Evolutionary conservation across 2,329 filamentous ascomycete genomes (phyloP), one percentile per base, ranked within the genome.

Genomic region (Fusarium decemcellulare): DNA sequence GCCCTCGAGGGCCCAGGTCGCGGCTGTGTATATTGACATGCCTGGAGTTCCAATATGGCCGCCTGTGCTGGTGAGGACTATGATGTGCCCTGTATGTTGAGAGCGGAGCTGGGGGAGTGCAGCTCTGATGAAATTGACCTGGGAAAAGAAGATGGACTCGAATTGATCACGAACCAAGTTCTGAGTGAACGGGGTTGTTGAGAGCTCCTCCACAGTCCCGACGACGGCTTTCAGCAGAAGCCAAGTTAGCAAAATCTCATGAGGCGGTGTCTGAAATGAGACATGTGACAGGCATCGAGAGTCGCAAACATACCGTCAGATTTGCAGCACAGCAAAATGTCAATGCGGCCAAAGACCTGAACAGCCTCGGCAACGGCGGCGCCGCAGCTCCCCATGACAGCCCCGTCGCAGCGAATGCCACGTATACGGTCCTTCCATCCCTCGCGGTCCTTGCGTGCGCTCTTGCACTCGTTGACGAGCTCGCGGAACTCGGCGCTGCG

Each of bases 41-140:
- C 95, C 94, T 0, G 96, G 96, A 0, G 95, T 98, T 37, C 95
- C 95, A 63, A 98, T 91, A 80, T 98, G 95, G 4, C 94, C 95
- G 39, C 93, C 95, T 63, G 97, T 94, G 67, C 94, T 95, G 8
- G 94, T 96, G 52, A 98, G 86, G 59, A 97, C 89, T 67, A 98
- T 91, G 68, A 98, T 92, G 79, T 99, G 96, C 0, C 96, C 96
- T 9, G 91, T 94, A 72, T 92, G 91, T 76, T 95, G 92, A 64
- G 87, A 85, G 44, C 96, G 88, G 79, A 98, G 91, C 58, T 91
- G 87, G 1, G 95, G 94, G 23, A 99, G 85, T 2, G 91, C 87
- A 14, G 95, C 93, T 79, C 96, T 97, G 83, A 98, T 97, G 77
- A 97, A 93, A 81, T 98, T 98, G 79, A 98, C 92, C 61, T 97